Percentiles rank a stretch among this genome's conserved stretches.
These are phyloP conservation scores for Clavaria fumosa DNA, from an alignment of 768 basidiomycete genomes.

Conservation along the genomic window DNA sequence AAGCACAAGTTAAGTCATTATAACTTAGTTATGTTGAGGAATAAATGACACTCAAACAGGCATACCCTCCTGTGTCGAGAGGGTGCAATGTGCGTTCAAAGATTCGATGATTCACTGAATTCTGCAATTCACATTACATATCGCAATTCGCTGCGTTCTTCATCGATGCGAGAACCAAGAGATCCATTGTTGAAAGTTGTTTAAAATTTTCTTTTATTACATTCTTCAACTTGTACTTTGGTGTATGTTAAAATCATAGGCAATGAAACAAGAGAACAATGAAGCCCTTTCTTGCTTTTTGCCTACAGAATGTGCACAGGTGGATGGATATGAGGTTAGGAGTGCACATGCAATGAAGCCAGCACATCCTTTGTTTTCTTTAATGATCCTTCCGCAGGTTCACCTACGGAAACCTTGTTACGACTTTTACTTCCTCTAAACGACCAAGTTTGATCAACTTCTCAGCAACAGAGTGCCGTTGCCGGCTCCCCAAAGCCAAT, in stretches of 20 bases:
- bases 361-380: conserved; percentile 21
- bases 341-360: conserved; percentile 24
- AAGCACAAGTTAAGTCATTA: conserved; percentile 72
- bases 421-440: conserved; percentile 78
- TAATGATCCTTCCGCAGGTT: conserved; percentile 73
- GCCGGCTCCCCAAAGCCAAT: conserved; percentile 53
- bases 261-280: conserved; percentile 11
- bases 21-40: conserved; percentile 71
- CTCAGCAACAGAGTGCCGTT: conserved; percentile 27
- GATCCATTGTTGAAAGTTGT: conserved; percentile 43
- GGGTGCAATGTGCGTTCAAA: conserved; percentile 72
- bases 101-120: conserved; percentile 74
- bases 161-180: conserved; percentile 71
- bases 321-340: conserved; percentile 23
- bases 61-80: conserved; percentile 61
- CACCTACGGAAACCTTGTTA: conserved; percentile 74
- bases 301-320: conserved; percentile 32
- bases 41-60: conserved; percentile 63
- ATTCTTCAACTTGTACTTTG: conserved; percentile 16
- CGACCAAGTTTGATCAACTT: conserved; percentile 68
- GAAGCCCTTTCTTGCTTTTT: too few relatives aligned
- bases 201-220: conserved; percentile 16
- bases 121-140: conserved; percentile 76
- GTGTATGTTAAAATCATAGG: conserved; percentile 18
- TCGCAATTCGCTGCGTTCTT: conserved; percentile 71